Percentiles rank a stretch among this genome's conserved stretches.
These are phyloP conservation scores for Hemileccinum rubropunctum DNA, from an alignment of 768 basidiomycete species.

Conservation along the genomic window DNA sequence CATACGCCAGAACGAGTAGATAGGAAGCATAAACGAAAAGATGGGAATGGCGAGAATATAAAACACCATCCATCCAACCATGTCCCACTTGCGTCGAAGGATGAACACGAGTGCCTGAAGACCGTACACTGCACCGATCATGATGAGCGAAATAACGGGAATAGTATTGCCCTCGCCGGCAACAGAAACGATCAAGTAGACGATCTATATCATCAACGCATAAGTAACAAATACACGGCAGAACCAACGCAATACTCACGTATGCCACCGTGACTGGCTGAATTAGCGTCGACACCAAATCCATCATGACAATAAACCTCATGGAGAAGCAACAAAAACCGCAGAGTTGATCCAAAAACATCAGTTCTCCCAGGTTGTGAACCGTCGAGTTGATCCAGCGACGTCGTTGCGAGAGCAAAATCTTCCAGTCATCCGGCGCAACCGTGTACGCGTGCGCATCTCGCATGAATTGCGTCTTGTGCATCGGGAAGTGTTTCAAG, in stretches of 20 bases:
- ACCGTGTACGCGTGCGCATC: slow-evolving; percentile 94
- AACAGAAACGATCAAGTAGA: slow-evolving; percentile 82
- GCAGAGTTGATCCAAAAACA: slow-evolving; percentile 88
- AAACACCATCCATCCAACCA: slow-evolving; percentile 97
- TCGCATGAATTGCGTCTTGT: slow-evolving; percentile 94
- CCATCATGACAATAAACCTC: slow-evolving; percentile 98
- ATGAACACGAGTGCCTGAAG: slow-evolving; percentile 90
- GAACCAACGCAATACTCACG: slow-evolving; percentile 47
- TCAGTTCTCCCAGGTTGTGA: slow-evolving; percentile 91
- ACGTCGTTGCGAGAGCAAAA: slow-evolving; percentile 92
- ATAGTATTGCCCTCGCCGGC: slow-evolving; percentile 63
- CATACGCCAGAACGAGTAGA: slow-evolving; percentile 98
- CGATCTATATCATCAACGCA: slow-evolving; percentile 50
- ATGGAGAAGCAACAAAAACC: slow-evolving; percentile 99
- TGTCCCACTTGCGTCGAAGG: slow-evolving; percentile 94
- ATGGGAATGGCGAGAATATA: slow-evolving; percentile 93
- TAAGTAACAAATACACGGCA: slow-evolving; percentile 5
- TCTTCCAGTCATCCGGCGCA: slow-evolving; percentile 93
- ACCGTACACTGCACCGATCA: slow-evolving; percentile 95
- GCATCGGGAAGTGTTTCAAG: slow-evolving; percentile 90
- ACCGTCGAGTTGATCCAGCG: slow-evolving; percentile 99
- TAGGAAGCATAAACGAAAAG: slow-evolving; percentile 89
- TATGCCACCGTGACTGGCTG: slow-evolving; percentile 88
- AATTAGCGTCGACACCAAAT: slow-evolving; percentile 82
- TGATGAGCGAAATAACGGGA: slow-evolving; percentile 79